These are phyloP conservation scores for Zanthoxylum bungeanum DNA, from an alignment of 345 rosid genomes.

Conservation along the genomic window DNA sequence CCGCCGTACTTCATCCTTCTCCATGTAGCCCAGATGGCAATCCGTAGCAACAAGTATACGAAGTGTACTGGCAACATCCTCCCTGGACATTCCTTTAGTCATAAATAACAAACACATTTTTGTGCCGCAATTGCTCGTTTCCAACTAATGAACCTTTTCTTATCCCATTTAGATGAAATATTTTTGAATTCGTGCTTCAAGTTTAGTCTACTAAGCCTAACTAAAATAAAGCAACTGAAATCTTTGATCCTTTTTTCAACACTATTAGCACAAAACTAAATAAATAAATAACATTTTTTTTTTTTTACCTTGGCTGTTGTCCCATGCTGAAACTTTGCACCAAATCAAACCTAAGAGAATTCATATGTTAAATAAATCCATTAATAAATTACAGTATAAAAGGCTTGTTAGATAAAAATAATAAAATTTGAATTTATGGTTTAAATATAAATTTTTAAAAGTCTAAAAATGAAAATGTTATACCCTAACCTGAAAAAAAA, in stretches of 20 bases:
- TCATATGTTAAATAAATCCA: neutral
- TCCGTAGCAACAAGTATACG: constrained; percentile 91
- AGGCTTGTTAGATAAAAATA: neutral
- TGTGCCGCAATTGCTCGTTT: neutral
- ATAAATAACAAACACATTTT: neutral
- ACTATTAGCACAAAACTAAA: neutral
- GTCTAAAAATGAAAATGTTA: neutral
- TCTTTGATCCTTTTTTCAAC: neutral
- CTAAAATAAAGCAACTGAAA: neutral
- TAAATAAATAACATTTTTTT: neutral
- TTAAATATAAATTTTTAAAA: neutral
- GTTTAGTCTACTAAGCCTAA: neutral
- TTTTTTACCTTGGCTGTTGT: constrained; percentile 8
- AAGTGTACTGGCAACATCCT: constrained; percentile 58
- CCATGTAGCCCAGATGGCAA: constrained; percentile 95
- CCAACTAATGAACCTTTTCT: neutral
- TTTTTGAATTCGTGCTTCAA: neutral
- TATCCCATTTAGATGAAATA: neutral
- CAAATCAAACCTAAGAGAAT: neutral
- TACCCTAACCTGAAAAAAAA: neutral
- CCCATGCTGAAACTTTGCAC: neutral
- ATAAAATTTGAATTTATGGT: neutral
- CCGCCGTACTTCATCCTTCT: constrained; percentile 92
- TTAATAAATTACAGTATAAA: neutral
- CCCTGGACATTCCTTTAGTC: constrained; percentile 34